Percentiles rank a stretch among this genome's conserved stretches.
Conservation (phyloP, 805 yeast species). For the Pichia manshurica region DNA sequence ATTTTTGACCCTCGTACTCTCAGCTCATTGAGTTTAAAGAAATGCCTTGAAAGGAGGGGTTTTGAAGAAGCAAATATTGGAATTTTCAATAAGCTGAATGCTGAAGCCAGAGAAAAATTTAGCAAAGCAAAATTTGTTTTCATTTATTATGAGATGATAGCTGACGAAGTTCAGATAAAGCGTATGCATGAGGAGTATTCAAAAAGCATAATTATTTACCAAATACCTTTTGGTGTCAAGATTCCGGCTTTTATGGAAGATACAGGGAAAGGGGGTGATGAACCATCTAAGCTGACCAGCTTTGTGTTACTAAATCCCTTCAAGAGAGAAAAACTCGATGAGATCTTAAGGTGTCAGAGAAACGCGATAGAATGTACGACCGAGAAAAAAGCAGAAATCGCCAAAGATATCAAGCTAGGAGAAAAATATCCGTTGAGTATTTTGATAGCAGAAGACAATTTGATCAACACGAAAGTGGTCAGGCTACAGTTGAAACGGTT, state of each 20-base stretch:
- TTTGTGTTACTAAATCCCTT: slow-evolving; percentile 19
- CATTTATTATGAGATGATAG: not conserved
- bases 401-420: slow-evolving; percentile 22
- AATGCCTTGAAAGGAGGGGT: slow-evolving; percentile 33
- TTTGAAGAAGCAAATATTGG: not conserved
- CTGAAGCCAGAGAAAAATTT: not conserved
- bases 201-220: not conserved
- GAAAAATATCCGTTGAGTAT: slow-evolving; percentile 40
- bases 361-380: not conserved
- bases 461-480: slow-evolving; percentile 45
- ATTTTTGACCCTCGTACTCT: slow-evolving; percentile 32
- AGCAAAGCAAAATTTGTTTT: slow-evolving; percentile 1
- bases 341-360: slow-evolving; percentile 14
- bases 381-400: not conserved
- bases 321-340: slow-evolving; percentile 13
- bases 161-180: not conserved
- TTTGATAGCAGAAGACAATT: slow-evolving; percentile 51
- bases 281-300: not conserved
- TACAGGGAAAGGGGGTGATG: not conserved
- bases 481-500: slow-evolving; percentile 41
- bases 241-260: slow-evolving; percentile 5
- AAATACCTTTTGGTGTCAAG: slow-evolving; percentile 7
- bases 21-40: slow-evolving; percentile 30
- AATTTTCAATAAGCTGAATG: not conserved
- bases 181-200: not conserved